Evolutionary conservation across 129 eudicot species (phyloP), one percentile per base, ranked within the genome.

Genomic region (Helichrysum umbraculigerum): DNA sequence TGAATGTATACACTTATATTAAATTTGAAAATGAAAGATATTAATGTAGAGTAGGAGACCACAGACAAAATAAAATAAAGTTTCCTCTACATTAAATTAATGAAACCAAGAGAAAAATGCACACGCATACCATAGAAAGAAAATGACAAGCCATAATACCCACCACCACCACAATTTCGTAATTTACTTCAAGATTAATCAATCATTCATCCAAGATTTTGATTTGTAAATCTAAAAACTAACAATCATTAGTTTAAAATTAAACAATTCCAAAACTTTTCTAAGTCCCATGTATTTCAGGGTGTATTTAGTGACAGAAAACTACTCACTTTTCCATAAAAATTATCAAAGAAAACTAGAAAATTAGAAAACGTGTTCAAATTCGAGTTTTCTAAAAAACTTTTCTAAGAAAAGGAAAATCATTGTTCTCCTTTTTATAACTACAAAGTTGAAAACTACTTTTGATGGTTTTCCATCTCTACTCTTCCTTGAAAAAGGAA

Each of bases 101-200:
- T 74, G 51, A 58, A 68, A 32, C 72, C 66, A 57, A 66, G 60
- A 41, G 63, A 70, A 71, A 50, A 62, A 35, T 67, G 84, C 75
- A 66, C 84, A 80, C 84, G 71, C 28, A 67, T 60, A 67, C 70
- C 57, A 19, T 29, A 21, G 66, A 80, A 80, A 21, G 66, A 80
- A 80, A 80, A 41, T 57, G 79, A 80, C 83, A 67, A 66, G 50
- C 70, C 41, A 66, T 22, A 44, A 66, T 41, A 42, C 79, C 79
- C 59, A 80, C 76, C 83, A 73, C 83, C 22, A 57, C 25, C 4
- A 44, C 5, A 12, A 44, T 44, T 44, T 44, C 16, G 51, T 6
- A 80, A 74, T 33, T 80, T 58, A 73, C 76, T 74, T 80, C 71
- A 74, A 67, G 22, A 66, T 57, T 39, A 73, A 73, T 74, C 83